Evolutionary conservation across 495 filamentous ascomycete species (phyloP).

Genomic region (Neohortaea acidophila): DNA sequence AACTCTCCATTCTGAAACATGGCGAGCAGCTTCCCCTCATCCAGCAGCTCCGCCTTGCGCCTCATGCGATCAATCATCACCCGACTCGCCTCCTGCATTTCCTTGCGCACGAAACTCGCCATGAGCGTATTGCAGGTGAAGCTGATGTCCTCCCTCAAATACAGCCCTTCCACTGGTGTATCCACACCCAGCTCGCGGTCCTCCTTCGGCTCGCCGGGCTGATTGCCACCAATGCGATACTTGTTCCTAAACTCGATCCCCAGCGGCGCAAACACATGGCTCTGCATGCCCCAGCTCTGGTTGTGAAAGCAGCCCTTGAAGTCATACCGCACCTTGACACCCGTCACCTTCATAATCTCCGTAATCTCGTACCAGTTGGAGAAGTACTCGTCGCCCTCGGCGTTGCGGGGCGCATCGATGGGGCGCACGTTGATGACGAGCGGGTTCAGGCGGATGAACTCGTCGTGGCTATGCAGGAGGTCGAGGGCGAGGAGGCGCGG

Average conservation of each 20-base stretch:
- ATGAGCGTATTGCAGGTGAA: constrained; percentile 23
- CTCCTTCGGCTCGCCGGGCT: constrained; percentile 25
- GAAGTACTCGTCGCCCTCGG: constrained; percentile 26
- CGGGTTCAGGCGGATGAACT: constrained; percentile 28
- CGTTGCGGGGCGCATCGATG: constrained; percentile 26
- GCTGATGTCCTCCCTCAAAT: constrained; percentile 27
- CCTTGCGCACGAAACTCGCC: constrained; percentile 26
- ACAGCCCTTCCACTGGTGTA: constrained; percentile 24
- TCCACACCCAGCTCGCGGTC: constrained; percentile 23
- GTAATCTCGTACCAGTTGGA: constrained; percentile 26
- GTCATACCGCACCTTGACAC: constrained; percentile 24
- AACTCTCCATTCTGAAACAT: constrained; percentile 28
- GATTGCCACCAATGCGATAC: constrained; percentile 25
- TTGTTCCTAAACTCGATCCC: constrained; percentile 25
- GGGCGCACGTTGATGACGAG: constrained; percentile 21
- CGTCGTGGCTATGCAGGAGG: constrained; percentile 26
- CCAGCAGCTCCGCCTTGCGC: constrained; percentile 26
- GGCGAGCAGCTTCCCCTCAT: constrained; percentile 23
- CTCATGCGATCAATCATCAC: constrained; percentile 23
- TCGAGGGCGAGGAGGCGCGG: constrained; percentile 28
- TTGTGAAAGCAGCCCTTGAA: constrained; percentile 28
- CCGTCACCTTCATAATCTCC: constrained; percentile 25
- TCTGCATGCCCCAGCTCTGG: constrained; percentile 27
- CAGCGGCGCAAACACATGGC: constrained; percentile 26
- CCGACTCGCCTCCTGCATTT: constrained; percentile 22